These are phyloP conservation scores for Xylariales sp. DNA, from an alignment of 2,329 filamentous ascomycete genomes.

Conservation along the genomic window DNA sequence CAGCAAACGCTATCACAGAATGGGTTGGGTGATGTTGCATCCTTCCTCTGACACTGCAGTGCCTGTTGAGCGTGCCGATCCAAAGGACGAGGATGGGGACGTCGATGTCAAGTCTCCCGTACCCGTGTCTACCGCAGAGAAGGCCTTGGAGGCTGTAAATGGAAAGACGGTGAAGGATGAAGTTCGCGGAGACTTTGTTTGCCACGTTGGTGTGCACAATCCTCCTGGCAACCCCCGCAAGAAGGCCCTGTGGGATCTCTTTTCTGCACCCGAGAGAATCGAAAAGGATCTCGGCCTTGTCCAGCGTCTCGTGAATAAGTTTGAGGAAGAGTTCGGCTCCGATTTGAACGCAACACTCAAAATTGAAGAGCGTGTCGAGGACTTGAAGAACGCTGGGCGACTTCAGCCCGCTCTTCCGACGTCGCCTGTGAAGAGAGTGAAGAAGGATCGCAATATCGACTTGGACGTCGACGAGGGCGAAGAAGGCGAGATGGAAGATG, in stretches of 20 bases:
- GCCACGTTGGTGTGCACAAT: constrained; percentile 93
- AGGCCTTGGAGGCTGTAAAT: constrained; percentile 89
- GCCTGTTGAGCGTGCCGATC: constrained; percentile 67
- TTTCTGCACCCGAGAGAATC: constrained; percentile 89
- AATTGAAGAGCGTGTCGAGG: constrained; percentile 83
- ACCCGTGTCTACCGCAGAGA: constrained; percentile 65
- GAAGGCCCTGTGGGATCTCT: constrained; percentile 95
- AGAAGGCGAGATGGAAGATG: constrained; percentile 67
- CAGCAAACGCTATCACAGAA: constrained; percentile 92
- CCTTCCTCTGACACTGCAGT: constrained; percentile 64
- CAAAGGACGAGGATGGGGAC: constrained; percentile 62
- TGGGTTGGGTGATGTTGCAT: constrained; percentile 97
- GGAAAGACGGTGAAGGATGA: constrained; percentile 97
- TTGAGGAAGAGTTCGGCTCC: constrained; percentile 78
- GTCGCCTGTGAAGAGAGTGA: constrained; percentile 54
- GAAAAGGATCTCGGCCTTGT: constrained; percentile 85
- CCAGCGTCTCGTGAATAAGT: constrained; percentile 74
- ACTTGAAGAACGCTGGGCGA: constrained; percentile 69
- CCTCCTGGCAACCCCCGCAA: constrained; percentile 82
- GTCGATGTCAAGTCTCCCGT: constrained; percentile 48
- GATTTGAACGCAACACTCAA: constrained; percentile 73
- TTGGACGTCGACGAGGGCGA: constrained; percentile 61
- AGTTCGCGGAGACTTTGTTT: constrained; percentile 90
- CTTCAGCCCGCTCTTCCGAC: constrained; percentile 62
- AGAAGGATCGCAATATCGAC: constrained; percentile 55